A percentile compares a stretch with the other conserved stretches of the same genome.
These are phyloP conservation scores for Fraxinus platypoda DNA, from an alignment of 305 asterid genomes.

Conservation along the genomic window DNA sequence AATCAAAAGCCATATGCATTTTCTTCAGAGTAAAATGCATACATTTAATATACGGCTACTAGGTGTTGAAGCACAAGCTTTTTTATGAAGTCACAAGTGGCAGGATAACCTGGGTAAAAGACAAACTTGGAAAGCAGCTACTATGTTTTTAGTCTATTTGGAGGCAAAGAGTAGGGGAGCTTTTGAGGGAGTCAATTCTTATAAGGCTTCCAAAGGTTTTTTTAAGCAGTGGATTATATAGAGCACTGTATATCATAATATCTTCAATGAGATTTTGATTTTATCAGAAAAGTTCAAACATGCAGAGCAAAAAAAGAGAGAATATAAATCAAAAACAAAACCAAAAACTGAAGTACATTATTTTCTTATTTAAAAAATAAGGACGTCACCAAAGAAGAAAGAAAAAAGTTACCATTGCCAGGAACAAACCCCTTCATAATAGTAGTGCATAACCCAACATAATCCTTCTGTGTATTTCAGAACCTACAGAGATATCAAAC, in stretches of 20 bases:
- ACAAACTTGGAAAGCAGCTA: not conserved
- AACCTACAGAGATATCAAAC: slow-evolving; percentile 52
- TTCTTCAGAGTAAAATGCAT: not conserved
- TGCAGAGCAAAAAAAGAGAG: not conserved
- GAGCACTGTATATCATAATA: not conserved
- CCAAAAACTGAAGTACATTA: not conserved
- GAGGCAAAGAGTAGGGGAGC: not conserved
- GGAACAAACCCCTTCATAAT: slow-evolving; percentile 97
- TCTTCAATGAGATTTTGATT: not conserved
- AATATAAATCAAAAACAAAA: not conserved
- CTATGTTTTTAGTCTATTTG: slow-evolving; percentile 6
- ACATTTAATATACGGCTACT: not conserved
- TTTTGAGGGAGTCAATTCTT: not conserved
- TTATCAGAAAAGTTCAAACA: not conserved
- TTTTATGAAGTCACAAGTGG: not conserved
- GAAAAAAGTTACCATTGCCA: slow-evolving; percentile 80
- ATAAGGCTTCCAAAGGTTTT: not conserved
- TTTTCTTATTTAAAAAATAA: slow-evolving; percentile 6
- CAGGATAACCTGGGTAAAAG: slow-evolving; percentile 10
- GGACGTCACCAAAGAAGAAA: slow-evolving; percentile 1
- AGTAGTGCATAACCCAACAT: slow-evolving; percentile 99
- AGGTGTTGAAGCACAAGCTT: slow-evolving; percentile 1
- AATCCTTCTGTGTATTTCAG: slow-evolving; percentile 83
- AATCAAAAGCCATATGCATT: slow-evolving; percentile 3
- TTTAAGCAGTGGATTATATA: not conserved